Evolutionary conservation across 306 rosid genomes (phyloP).

Genomic region (Rubus idaeus): DNA sequence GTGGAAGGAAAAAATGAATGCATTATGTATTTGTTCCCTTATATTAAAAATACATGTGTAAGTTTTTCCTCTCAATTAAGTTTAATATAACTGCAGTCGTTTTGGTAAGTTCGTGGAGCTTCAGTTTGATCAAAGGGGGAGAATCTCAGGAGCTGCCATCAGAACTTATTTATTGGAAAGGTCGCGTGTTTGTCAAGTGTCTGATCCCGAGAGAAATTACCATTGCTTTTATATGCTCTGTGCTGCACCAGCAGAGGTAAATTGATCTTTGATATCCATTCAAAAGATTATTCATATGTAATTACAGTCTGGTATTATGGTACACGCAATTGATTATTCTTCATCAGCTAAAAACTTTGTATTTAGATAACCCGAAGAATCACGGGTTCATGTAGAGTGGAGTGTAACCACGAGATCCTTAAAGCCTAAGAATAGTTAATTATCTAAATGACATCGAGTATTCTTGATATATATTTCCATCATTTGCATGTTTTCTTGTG

Average conservation of each 20-base stretch:
- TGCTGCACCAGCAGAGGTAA: slow-evolving; percentile 86
- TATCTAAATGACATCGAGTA: neutral
- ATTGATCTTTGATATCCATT: slow-evolving; percentile 2
- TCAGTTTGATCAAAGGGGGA: slow-evolving; percentile 76
- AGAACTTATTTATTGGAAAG: slow-evolving; percentile 88
- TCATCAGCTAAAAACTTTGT: neutral
- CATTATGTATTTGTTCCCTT: neutral
- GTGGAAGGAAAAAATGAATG: neutral
- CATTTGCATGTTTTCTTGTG: slow-evolving; percentile 13
- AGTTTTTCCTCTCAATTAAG: slow-evolving; percentile 36
- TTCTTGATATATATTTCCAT: slow-evolving; percentile 19
- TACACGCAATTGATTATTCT: neutral
- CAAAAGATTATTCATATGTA: neutral
- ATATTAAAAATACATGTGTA: slow-evolving; percentile 17
- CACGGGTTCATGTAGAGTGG: slow-evolving; percentile 3
- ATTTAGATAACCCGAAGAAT: slow-evolving; percentile 1
- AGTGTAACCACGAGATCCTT: neutral
- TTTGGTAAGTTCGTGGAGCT: slow-evolving; percentile 99
- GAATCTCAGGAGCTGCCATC: slow-evolving; percentile 99
- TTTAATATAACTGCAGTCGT: slow-evolving; percentile 69
- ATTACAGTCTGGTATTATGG: neutral
- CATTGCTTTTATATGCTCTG: slow-evolving; percentile 99
- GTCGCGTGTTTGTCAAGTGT: slow-evolving; percentile 96
- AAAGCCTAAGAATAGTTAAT: slow-evolving; percentile 9
- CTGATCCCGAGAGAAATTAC: slow-evolving; percentile 97